Evolutionary conservation across 1,284 basidiomycete species (phyloP), one percentile per base, ranked within the genome.

Genomic region (Coniophora puteana): DNA sequence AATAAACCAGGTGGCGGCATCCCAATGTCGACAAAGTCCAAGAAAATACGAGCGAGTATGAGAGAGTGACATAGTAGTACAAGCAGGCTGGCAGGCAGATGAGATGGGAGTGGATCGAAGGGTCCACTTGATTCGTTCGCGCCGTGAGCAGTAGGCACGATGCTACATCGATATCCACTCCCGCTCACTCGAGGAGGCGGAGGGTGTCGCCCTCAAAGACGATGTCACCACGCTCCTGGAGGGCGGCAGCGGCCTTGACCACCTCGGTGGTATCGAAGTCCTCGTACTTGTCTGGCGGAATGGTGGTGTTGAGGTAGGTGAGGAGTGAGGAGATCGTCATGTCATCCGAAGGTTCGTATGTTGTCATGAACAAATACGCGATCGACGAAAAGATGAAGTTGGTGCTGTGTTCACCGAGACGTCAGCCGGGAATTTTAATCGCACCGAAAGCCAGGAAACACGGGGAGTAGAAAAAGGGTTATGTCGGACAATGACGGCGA

Each of bases 191-290:
- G 4, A 49, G 49, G 35, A 66, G 55, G 42, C 76, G 67, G 29
- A 82, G 51, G 45, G 73, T 69, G 52, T 83, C 82, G 21, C 80
- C 82, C 53, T 81, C 73, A 42, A 82, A 71, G 20, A 68, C 54
- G 22, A 80, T 65, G 38, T 68, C 62, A 1, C 76, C 75, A 45
- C 68, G 67, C 38, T 79, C 76, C 42, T 72, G 71, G 36, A 83
- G 56, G 11, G 66, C 58, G 13, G 64, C 72, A n/a, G 74, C 76
- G 10, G 72, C 74, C 44, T 72, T 73, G 10, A 72, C 75, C 10
- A 87, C 81, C 61, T 87, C 83, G 3, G 69, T 69, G 10, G 81
- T 83, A 57, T 87, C 84, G 47, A 84, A 87, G 48, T 88, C 83
- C 62, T 86, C 83, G 55, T 85, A 77, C 59, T 85, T 87, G 57